Percentiles rank a stretch among this genome's conserved stretches.
Evolutionary conservation across 2,329 filamentous ascomycete species (phyloP).

Genomic region (Fusarium praegraminearum): DNA sequence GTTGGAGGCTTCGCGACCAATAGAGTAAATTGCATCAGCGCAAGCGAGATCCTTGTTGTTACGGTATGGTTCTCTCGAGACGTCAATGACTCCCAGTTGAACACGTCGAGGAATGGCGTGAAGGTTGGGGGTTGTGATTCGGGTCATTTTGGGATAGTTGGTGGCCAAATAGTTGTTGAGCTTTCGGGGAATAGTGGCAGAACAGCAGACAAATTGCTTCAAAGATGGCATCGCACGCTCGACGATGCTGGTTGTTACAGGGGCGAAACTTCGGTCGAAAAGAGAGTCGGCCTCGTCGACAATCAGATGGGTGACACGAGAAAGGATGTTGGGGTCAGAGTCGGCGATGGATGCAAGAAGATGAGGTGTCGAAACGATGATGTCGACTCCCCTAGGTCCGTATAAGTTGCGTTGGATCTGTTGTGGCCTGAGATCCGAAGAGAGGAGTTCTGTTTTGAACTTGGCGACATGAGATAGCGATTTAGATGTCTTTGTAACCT

Average conservation of each 20-base stretch:
- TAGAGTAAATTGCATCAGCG: conserved; percentile 93
- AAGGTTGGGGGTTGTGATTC: conserved; percentile 93
- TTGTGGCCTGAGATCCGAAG: conserved; percentile 78
- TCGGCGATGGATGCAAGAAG: conserved; percentile 89
- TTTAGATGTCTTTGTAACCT: conserved; percentile 86
- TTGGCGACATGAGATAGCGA: conserved; percentile 86
- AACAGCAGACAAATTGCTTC: conserved; percentile 90
- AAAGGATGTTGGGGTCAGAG: conserved; percentile 90
- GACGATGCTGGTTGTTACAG: conserved; percentile 84
- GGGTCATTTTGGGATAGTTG: conserved; percentile 83
- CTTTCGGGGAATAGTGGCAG: conserved; percentile 91
- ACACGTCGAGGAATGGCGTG: conserved; percentile 96
- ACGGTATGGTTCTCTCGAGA: conserved; percentile 90
- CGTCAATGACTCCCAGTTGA: conserved; percentile 92
- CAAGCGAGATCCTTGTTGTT: conserved; percentile 95
- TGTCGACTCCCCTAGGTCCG: conserved; percentile 81
- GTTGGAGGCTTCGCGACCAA: conserved; percentile 78
- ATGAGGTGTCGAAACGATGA: conserved; percentile 90
- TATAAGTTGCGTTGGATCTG: conserved; percentile 90
- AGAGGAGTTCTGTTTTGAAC: conserved; percentile 86
- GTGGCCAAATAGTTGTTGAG: conserved; percentile 86
- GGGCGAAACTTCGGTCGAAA: conserved; percentile 90
- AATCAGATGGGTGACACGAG: conserved; percentile 88
- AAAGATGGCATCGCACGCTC: conserved; percentile 84
- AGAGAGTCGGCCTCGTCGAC: conserved; percentile 97